Evolutionary conservation across 441 rosid genomes (phyloP).

Genomic region (Daphne laureola): DNA sequence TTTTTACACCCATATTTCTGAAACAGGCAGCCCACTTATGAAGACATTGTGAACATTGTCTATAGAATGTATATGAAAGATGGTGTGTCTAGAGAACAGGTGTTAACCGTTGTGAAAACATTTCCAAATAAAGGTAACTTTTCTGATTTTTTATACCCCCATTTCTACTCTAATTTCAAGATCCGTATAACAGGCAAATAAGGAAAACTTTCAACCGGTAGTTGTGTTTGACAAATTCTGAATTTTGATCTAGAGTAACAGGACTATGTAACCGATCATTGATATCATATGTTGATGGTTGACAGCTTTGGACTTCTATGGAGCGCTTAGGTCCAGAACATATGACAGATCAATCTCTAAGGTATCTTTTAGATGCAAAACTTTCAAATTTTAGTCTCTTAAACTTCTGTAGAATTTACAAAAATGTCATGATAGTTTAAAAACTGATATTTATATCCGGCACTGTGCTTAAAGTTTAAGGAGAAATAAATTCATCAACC

Average conservation of each 20-base stretch:
- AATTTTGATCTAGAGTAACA: not conserved
- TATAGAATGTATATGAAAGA: constrained; percentile 86
- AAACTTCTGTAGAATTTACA: not conserved
- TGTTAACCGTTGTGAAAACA: constrained; percentile 51
- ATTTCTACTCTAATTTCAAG: not conserved
- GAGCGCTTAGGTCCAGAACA: constrained; percentile 89
- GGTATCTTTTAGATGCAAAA: constrained; percentile 26
- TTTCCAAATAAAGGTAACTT: constrained; percentile 91
- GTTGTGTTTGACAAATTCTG: constrained; percentile 1
- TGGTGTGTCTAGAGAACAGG: constrained; percentile 64
- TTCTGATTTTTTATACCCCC: constrained; percentile 3
- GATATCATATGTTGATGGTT: constrained; percentile 6
- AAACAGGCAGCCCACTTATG: constrained; percentile 81
- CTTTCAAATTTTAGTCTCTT: constrained; percentile 2
- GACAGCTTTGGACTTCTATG: constrained; percentile 90
- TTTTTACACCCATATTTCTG: constrained; percentile 18
- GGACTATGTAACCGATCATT: not conserved
- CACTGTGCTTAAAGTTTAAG: no score
- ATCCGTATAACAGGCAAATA: not conserved
- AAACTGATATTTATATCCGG: not conserved
- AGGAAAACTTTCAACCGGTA: not conserved
- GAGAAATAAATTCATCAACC: no score
- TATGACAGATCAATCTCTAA: constrained; percentile 76
- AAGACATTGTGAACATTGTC: constrained; percentile 82
- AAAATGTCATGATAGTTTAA: not conserved